phyloP scores from a whole-genome alignment of 2,329 filamentous ascomycete genomes.

The Lachnellula hyalina region DNA sequence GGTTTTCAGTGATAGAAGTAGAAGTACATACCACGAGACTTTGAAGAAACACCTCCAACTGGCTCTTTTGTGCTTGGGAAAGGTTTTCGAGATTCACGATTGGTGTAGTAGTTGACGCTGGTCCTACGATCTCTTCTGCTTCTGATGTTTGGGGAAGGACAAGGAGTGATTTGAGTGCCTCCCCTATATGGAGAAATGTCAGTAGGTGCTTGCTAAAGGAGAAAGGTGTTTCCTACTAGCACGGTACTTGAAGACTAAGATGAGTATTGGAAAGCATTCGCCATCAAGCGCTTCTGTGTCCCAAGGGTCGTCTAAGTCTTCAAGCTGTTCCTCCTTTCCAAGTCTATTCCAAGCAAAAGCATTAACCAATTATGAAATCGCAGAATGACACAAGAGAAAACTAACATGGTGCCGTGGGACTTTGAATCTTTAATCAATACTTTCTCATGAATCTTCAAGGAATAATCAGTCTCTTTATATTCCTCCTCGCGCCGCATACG shows the following conservation, averaged over 20 bases:
- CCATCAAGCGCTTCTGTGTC: too few relatives aligned
- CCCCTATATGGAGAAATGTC: slow-evolving; percentile 1
- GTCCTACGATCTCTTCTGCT: slow-evolving; percentile 5
- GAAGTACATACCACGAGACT: neutral
- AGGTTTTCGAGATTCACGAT: neutral
- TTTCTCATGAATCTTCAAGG: neutral
- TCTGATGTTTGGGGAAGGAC: slow-evolving; percentile 17
- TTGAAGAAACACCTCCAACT: neutral
- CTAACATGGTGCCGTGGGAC: neutral
- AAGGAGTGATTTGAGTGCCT: slow-evolving; percentile 18
- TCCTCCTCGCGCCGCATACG: neutral
- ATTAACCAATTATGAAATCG: neutral
- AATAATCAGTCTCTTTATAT: neutral
- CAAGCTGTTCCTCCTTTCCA: neutral
- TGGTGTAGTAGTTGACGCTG: neutral
- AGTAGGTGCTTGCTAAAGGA: neutral
- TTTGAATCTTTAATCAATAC: neutral
- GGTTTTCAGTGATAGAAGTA: neutral
- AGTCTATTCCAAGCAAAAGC: neutral
- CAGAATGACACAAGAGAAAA: neutral
- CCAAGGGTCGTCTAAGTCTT: too few relatives aligned
- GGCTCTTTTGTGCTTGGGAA: neutral
- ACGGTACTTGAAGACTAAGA: too few relatives aligned
- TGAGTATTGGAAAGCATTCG: too few relatives aligned
- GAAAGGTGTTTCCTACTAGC: too few relatives aligned